Percentiles rank a stretch among this genome's conserved stretches.
phyloP scores from a whole-genome alignment of 2,329 filamentous ascomycete genomes.

The Elsinoe fawcettii region DNA sequence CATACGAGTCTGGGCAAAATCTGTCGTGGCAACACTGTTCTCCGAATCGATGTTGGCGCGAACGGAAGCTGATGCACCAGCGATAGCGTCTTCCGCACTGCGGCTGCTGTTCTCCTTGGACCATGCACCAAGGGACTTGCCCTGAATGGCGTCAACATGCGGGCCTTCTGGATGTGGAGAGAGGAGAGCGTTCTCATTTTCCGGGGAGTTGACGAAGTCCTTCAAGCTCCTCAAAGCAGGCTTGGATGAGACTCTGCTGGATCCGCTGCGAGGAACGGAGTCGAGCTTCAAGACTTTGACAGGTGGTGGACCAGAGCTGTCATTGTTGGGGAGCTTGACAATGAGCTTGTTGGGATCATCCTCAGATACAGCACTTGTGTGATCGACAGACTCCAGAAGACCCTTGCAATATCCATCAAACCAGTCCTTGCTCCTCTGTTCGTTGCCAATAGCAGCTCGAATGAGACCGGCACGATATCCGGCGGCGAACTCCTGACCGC shows the following conservation, averaged over 20 bases:
- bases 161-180: slow-evolving; percentile 26
- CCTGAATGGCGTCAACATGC: slow-evolving; percentile 21
- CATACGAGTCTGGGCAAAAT: slow-evolving; percentile 18
- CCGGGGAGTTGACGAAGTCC: slow-evolving; percentile 26
- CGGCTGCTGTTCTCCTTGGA: slow-evolving; percentile 20
- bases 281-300: neutral
- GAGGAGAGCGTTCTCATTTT: slow-evolving; percentile 29
- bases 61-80: neutral
- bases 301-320: neutral
- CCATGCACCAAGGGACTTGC: slow-evolving; percentile 25
- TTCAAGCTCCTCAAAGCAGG: slow-evolving; percentile 23
- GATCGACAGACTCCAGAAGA: slow-evolving; percentile 23
- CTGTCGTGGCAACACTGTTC: slow-evolving; percentile 25
- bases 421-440: slow-evolving; percentile 23
- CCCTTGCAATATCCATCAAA: slow-evolving; percentile 31
- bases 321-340: slow-evolving; percentile 7
- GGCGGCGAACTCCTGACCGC: slow-evolving; percentile 23
- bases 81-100: neutral
- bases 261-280: neutral
- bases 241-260: slow-evolving; percentile 20
- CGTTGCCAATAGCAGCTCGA: slow-evolving; percentile 23
- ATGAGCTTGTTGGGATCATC: neutral
- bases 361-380: neutral
- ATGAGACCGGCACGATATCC: slow-evolving; percentile 28
- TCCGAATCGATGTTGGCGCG: neutral